phyloP scores from a whole-genome alignment of 768 basidiomycete genomes.

The Myochromella boudieri region DNA sequence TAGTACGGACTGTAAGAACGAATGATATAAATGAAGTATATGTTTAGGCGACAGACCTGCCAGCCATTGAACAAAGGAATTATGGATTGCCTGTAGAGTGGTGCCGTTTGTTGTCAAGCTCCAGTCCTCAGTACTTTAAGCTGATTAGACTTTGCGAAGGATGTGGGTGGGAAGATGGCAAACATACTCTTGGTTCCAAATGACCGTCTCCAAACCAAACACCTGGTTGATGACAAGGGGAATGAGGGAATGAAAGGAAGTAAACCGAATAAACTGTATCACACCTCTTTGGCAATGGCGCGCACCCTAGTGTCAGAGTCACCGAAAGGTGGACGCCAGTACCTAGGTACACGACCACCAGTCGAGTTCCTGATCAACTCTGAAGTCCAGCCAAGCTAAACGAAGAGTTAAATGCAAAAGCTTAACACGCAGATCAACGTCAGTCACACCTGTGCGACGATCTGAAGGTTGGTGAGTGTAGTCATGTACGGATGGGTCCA shows the following conservation, averaged over 20 bases:
- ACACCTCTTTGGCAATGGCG: slow-evolving; percentile 80
- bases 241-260: neutral
- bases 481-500: slow-evolving; percentile 85
- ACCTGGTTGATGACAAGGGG: slow-evolving; percentile 25
- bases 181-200: slow-evolving; percentile 88
- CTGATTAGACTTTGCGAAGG: neutral
- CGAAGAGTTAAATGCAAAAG: slow-evolving; percentile 1
- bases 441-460: slow-evolving; percentile 59
- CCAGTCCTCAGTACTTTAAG: slow-evolving; percentile 74
- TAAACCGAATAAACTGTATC: neutral
- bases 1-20: too few relatives aligned
- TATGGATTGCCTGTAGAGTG: slow-evolving; percentile 45
- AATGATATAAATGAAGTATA: neutral
- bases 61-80: slow-evolving; percentile 56
- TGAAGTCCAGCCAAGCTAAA: slow-evolving; percentile 75
- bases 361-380: slow-evolving; percentile 78
- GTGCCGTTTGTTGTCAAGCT: slow-evolving; percentile 46
- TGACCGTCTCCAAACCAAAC: slow-evolving; percentile 79
- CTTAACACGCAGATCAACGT: neutral
- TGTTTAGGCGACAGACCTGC: slow-evolving; percentile 26
- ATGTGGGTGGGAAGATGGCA: neutral
- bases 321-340: slow-evolving; percentile 90
- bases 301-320: slow-evolving; percentile 82
- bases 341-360: slow-evolving; percentile 66
- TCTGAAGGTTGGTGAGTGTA: slow-evolving; percentile 61